A percentile compares a stretch with the other conserved stretches of the same genome.
These are phyloP conservation scores for Zygotorulaspora florentina DNA, from an alignment of 805 yeast species.

Conservation along the genomic window DNA sequence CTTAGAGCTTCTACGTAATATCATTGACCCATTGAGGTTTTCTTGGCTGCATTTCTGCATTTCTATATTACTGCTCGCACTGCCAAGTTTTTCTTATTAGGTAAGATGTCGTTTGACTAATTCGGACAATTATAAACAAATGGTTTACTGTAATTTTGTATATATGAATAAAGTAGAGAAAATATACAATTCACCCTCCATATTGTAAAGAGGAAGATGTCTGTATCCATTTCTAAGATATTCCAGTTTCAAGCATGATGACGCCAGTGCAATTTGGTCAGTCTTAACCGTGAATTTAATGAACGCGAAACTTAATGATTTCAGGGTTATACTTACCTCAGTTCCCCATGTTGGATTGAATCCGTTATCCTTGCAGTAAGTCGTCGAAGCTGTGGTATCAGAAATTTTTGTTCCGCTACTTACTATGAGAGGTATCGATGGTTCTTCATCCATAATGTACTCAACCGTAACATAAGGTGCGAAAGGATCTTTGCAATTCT, in stretches of 20 bases:
- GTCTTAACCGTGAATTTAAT: slow-evolving; percentile 50
- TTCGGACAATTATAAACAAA: background rate
- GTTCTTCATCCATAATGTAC: slow-evolving; percentile 19
- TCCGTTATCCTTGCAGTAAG: slow-evolving; percentile 59
- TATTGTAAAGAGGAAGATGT: slow-evolving; percentile 71
- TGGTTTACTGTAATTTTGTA: slow-evolving; percentile 6
- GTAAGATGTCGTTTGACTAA: background rate
- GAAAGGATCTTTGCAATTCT: slow-evolving; percentile 19
- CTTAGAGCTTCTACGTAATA: too few relatives aligned
- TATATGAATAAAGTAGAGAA: slow-evolving; percentile 53
- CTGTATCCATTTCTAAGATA: slow-evolving; percentile 75
- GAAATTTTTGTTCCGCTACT: slow-evolving; percentile 22
- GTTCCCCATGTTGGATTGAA: slow-evolving; percentile 84
- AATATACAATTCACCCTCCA: slow-evolving; percentile 72
- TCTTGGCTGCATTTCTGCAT: too few relatives aligned
- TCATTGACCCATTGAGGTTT: too few relatives aligned
- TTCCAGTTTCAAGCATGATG: slow-evolving; percentile 55
- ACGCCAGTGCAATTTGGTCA: slow-evolving; percentile 47
- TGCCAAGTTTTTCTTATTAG: too few relatives aligned
- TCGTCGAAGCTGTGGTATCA: slow-evolving; percentile 22
- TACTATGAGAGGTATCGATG: slow-evolving; percentile 20
- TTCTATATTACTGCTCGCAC: too few relatives aligned
- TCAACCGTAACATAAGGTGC: slow-evolving; percentile 28
- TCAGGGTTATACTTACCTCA: slow-evolving; percentile 40
- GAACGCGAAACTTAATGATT: slow-evolving; percentile 47